Evolutionary conservation across 768 basidiomycete species (phyloP), one percentile per base, ranked within the genome.

Genomic region (Lactifluus hygrophoroides): DNA sequence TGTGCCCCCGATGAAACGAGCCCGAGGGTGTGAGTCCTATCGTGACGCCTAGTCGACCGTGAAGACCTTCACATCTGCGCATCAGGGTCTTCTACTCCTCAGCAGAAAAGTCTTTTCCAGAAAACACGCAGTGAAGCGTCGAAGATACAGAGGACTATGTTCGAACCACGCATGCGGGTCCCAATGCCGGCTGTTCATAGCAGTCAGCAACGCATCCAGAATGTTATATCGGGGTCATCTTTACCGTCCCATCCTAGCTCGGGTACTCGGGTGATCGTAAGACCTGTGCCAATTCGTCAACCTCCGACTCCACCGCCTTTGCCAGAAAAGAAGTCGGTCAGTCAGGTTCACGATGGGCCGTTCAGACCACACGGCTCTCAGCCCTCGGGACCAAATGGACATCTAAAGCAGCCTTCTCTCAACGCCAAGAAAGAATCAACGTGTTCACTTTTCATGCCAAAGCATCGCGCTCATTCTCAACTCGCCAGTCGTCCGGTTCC

Each of bases 21-120:
- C 76, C 34, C 80, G 74, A 66, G 66, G 73, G 66, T 87, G 85
- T 86, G 71, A 69, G 82, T 68, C 23, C 5, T 49, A 28, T 40
- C 38, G 6, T 21, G 28, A 54, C 46, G 48, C 58, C 55, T 56
- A 51, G 35, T 60, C 30, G 34, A 27, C 11, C n/a, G 27, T 35
- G 19, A 32, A 23, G 58, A 50, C 44, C 54, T 40, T 59, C 60
- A 63, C 61, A 60, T 57, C 64, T 43, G n/a, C 53, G 30, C 45
- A 23, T 30, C 59, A 79, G 78, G 80, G 74, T 70, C 70, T 21
- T 60, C 70, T 6, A 9, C 72, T n/a, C 61, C 56, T 51, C 74
- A 73, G 38, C 83, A 85, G 21, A 90, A 85, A 72, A 77, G 84
- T 16, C 73, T 91, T 19, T 84, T 92, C 64, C 85, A 90, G 74